phyloP scores from a whole-genome alignment of 352 stramenopile genomes.

The Albugo laibachii region DNA sequence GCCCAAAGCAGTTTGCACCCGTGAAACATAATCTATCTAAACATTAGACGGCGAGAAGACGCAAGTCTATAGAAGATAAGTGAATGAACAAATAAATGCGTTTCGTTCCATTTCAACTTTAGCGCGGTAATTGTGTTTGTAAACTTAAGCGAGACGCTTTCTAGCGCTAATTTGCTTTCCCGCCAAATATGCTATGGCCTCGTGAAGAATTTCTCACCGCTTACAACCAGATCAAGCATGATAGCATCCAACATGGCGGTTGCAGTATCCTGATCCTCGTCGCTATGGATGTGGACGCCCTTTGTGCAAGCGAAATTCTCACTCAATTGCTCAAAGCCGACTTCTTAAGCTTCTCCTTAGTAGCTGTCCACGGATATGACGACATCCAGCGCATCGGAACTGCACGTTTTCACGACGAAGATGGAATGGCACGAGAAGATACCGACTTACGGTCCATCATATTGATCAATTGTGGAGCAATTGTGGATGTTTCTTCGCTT shows the following conservation, averaged over 20 bases:
- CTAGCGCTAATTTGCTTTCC: too few species aligned
- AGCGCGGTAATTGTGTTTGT: too few species aligned
- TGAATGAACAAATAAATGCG: too few species aligned
- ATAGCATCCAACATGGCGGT: conserved; percentile 35
- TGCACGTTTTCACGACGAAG: conserved; percentile 32
- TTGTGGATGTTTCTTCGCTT: conserved; percentile 79
- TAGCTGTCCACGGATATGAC: conserved; percentile 65
- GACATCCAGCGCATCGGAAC: conserved; percentile 64
- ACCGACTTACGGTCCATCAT: conserved; percentile 80
- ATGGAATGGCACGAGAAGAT: conserved; percentile 9
- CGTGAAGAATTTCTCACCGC: conserved; percentile 69
- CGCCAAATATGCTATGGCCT: conserved; percentile 45
- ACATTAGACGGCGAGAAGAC: too few species aligned
- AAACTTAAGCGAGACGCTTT: too few species aligned
- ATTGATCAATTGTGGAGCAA: conserved; percentile 89
- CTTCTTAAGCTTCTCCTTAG: conserved; percentile 50
- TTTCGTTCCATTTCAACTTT: too few species aligned
- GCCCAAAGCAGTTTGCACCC: too few species aligned
- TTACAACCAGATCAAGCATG: conserved; percentile 68
- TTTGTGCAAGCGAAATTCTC: conserved; percentile 89
- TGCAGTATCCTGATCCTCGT: conserved; percentile 86
- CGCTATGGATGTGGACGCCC: conserved; percentile 85
- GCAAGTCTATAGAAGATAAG: too few species aligned
- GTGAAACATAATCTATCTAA: too few species aligned
- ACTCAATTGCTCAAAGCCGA: conserved; percentile 55